Evolutionary conservation across 2,329 filamentous ascomycete genomes (phyloP).

Genomic region (Aureobasidium sp.): DNA sequence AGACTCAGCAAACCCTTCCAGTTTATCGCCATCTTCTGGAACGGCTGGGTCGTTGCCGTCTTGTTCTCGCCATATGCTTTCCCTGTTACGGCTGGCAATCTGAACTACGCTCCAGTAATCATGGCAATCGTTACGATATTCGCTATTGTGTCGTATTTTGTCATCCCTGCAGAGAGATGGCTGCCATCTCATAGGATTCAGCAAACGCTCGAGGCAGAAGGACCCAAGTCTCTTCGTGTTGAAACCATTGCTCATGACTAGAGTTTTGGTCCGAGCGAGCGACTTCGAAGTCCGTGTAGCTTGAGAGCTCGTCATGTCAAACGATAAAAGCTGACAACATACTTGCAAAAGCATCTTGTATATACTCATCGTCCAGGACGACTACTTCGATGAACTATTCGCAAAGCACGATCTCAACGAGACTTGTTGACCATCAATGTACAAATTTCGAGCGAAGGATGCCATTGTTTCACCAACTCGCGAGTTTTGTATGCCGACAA

Average conservation of each 20-base stretch:
- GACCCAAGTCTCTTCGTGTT: conserved; percentile 1
- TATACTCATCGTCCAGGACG: background rate
- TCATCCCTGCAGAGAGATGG: conserved; percentile 34
- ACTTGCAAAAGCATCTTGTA: background rate
- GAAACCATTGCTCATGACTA: conserved; percentile 2
- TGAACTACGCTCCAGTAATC: conserved; percentile 35
- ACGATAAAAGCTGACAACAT: background rate
- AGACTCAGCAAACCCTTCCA: conserved; percentile 30
- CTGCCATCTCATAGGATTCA: conserved; percentile 22
- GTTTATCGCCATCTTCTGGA: conserved; percentile 33
- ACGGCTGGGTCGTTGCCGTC: conserved; percentile 31
- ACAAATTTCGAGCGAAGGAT: background rate
- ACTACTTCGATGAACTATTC: background rate
- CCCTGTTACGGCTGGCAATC: conserved; percentile 28
- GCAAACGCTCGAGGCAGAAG: conserved; percentile 6
- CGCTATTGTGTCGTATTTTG: conserved; percentile 29
- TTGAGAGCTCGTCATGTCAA: background rate
- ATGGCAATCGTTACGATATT: conserved; percentile 34
- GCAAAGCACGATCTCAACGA: background rate
- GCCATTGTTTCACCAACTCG: background rate
- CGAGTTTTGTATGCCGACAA: background rate
- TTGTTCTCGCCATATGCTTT: conserved; percentile 33
- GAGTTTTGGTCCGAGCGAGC: background rate
- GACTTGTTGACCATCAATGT: background rate
- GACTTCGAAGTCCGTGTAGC: background rate